Evolutionary conservation across 805 yeast species (phyloP).

Genomic region (Ogataea pilisensis): DNA sequence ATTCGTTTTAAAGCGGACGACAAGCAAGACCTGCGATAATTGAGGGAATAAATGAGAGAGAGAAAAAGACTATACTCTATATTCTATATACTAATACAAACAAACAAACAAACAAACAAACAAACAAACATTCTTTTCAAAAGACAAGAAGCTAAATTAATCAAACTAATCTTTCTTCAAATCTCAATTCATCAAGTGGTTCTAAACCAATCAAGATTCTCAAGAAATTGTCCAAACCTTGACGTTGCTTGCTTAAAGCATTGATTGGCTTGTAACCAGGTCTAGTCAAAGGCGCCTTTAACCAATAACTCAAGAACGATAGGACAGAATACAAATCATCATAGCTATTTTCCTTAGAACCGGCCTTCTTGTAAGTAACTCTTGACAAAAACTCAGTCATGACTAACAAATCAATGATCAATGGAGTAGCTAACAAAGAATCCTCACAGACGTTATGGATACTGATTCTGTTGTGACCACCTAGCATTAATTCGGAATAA

Average conservation of each 20-base stretch:
- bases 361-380: slow-evolving; percentile 67
- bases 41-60: no score
- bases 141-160: neutral
- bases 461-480: slow-evolving; percentile 93
- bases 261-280: slow-evolving; percentile 88
- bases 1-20: no score
- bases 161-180: slow-evolving; percentile 75
- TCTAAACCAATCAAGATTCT: slow-evolving; percentile 89
- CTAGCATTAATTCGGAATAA: slow-evolving; percentile 94
- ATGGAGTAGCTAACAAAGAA: slow-evolving; percentile 89
- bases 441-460: slow-evolving; percentile 97
- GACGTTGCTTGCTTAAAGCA: slow-evolving; percentile 92
- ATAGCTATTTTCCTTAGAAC: slow-evolving; percentile 37
- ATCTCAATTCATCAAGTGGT: slow-evolving; percentile 84
- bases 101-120: no score
- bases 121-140: neutral
- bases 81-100: neutral
- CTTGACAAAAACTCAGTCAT: slow-evolving; percentile 89
- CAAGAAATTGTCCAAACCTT: slow-evolving; percentile 85
- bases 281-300: slow-evolving; percentile 92
- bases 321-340: slow-evolving; percentile 78
- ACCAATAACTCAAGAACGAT: slow-evolving; percentile 88
- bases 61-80: no score
- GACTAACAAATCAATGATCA: slow-evolving; percentile 85
- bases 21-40: no score